These are phyloP conservation scores for Jamesozyma hellenica DNA, from an alignment of 805 yeast genomes.

Conservation along the genomic window DNA sequence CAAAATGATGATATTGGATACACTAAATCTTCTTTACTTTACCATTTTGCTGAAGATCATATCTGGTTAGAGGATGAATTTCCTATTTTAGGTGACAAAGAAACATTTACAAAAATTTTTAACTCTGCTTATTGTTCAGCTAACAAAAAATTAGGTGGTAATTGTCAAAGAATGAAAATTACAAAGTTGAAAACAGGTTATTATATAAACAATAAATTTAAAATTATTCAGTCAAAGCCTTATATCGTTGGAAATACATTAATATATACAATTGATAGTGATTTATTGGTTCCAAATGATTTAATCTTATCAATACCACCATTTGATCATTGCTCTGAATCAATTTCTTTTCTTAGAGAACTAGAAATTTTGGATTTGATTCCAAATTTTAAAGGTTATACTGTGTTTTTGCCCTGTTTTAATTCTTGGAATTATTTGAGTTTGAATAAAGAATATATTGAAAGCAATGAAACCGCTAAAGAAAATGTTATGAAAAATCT, in stretches of 20 bases:
- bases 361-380: conserved; percentile 43
- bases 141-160: conserved; percentile 42
- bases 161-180: conserved; percentile 54
- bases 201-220: conserved; percentile 47
- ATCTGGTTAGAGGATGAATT: conserved; percentile 16
- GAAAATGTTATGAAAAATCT: conserved; percentile 44
- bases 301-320: conserved; percentile 59
- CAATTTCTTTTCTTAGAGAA: conserved; percentile 47
- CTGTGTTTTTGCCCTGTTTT: conserved; percentile 70
- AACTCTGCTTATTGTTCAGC: conserved; percentile 46
- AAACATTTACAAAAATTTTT: conserved; percentile 29
- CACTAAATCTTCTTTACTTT: conserved; percentile 37
- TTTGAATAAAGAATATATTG: conserved; percentile 49
- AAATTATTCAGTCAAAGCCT: conserved; percentile 35
- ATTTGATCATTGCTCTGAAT: conserved; percentile 50
- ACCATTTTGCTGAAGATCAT: conserved; percentile 43
- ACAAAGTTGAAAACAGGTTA: conserved; percentile 21
- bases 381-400: conserved; percentile 53
- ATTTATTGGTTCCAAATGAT: conserved; percentile 51
- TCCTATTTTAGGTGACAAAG: conserved; percentile 1
- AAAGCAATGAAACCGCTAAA: conserved; percentile 41
- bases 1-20: conserved; percentile 28
- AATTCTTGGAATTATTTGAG: conserved; percentile 59
- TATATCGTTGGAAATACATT: conserved; percentile 49
- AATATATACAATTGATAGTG: conserved; percentile 57